Base-by-base conservation (phyloP, 2,329 filamentous ascomycete genomes). In the Clonostachys byssicola region DNA sequence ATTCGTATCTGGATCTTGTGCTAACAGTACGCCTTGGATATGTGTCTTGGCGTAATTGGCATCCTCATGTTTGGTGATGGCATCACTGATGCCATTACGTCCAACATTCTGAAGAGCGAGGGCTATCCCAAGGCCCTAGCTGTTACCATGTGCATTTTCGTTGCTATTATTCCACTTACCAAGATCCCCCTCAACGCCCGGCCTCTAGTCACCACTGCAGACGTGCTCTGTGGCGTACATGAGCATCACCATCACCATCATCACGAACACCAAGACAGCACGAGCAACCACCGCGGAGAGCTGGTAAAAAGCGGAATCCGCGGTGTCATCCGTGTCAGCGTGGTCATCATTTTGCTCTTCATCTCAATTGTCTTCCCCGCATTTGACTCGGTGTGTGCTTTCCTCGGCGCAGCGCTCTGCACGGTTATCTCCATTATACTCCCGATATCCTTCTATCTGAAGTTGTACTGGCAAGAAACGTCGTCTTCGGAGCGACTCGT, bases 401-500 rank as follows among this genome's bases (percentile, higher is more conserved):
- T 96, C 51, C 84, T 97, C 70, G 92, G 94, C 12, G 89, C 88
- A 38, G 87, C 91, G 5, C 78, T 96, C 14, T 96, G 92, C 69
- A 96, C 96, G 58, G 89, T 89, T 16, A 95, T 97, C 54, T 97
- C 92, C 67, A 85, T 97, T 54, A 91, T 95, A 16, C 65, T 99
- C 44, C 94, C 92, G 1, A 72, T 96, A 34, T 79, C 85, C 5
- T 97, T 99, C 62, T 91, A 97, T 60, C 70, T 97, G 48, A 95
- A 92, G 68, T 81, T 97, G 2, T 97, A 95, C 63, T 83, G 84
- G 42, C 77, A 82, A 44, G 84, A 92, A 50, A 81, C 96, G 42
- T 70, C 74, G 1, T 54, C 64, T 1, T 61, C 63, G 18, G 89
- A 96, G 66, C 83, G 80, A 57, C 62, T 80, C 5, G 54, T 88